Evolutionary conservation across 164 flowering plant genomes (phyloP).

Genomic region (Nelumbo lutea): DNA sequence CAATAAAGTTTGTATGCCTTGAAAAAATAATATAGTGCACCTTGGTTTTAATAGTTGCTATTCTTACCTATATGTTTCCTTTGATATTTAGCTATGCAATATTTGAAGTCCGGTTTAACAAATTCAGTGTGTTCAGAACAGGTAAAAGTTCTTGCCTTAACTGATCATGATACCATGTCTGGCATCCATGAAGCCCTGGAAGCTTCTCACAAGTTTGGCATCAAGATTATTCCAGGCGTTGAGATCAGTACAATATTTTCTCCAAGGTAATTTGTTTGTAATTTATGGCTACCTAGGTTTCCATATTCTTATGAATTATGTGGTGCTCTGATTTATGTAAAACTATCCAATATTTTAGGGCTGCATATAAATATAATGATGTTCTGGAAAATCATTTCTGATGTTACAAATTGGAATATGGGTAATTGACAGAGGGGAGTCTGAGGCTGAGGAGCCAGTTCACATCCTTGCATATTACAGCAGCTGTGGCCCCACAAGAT

Average conservation of each 20-base stretch:
- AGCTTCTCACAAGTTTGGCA: conserved; percentile 69
- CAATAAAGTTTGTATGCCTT: neutral
- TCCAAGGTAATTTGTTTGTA: conserved; percentile 34
- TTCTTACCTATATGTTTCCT: neutral
- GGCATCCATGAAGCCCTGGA: conserved; percentile 92
- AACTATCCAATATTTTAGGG: neutral
- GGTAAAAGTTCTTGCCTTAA: conserved; percentile 95
- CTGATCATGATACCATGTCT: conserved; percentile 91
- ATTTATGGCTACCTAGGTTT: neutral
- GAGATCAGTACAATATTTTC: conserved; percentile 82
- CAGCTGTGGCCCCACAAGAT: conserved; percentile 67
- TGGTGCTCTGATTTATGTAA: neutral
- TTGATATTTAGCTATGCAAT: neutral
- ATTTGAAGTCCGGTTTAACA: conserved; percentile 13
- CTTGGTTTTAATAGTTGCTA: neutral
- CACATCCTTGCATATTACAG: conserved; percentile 95
- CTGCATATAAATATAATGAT: neutral
- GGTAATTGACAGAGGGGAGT: conserved; percentile 34
- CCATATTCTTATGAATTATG: neutral
- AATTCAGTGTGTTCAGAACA: conserved; percentile 43
- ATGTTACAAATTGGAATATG: neutral
- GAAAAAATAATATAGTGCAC: neutral
- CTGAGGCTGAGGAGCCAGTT: conserved; percentile 73
- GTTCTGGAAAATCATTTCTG: neutral
- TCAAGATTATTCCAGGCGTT: conserved; percentile 90